phyloP scores from a whole-genome alignment of 23 red algal species.

The Chondrus crispus region DNA sequence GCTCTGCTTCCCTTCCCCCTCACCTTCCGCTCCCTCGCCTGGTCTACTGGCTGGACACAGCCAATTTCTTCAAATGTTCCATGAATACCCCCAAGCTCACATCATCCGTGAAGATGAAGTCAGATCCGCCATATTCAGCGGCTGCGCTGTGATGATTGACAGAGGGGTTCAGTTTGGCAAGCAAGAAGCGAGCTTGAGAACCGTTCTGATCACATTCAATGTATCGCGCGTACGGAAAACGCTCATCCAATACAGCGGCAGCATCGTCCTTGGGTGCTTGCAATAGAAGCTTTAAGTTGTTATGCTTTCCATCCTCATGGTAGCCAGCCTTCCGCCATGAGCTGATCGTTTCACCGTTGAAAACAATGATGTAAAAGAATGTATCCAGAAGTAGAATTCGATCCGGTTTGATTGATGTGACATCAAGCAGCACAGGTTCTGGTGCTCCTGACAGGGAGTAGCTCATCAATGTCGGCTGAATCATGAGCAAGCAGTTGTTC shows the following conservation, averaged over 20 bases:
- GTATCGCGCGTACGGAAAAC: slow-evolving; percentile 95
- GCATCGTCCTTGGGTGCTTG: slow-evolving; percentile 91
- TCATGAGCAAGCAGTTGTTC: slow-evolving; percentile 92
- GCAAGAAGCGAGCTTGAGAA: slow-evolving; percentile 90
- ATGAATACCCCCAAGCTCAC: slow-evolving; percentile 90
- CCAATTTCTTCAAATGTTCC: slow-evolving; percentile 84
- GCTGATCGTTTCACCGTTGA: slow-evolving; percentile 77
- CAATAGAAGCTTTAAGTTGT: slow-evolving; percentile 79
- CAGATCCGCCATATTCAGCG: slow-evolving; percentile 52
- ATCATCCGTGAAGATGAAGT: slow-evolving; percentile 96
- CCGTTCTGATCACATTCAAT: slow-evolving; percentile 95
- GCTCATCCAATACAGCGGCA: slow-evolving; percentile 72
- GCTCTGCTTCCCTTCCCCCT: too few relatives aligned
- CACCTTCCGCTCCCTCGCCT: too few relatives aligned
- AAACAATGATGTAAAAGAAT: slow-evolving; percentile 99
- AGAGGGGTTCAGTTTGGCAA: slow-evolving; percentile 96
- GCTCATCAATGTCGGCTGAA: slow-evolving; percentile 93
- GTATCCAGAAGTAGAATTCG: slow-evolving; percentile 88
- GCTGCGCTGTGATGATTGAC: slow-evolving; percentile 82
- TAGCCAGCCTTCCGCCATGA: slow-evolving; percentile 97
- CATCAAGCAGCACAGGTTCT: slow-evolving; percentile 91
- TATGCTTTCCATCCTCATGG: slow-evolving; percentile 78
- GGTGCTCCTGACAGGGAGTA: slow-evolving; percentile 82
- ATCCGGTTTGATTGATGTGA: slow-evolving; percentile 79
- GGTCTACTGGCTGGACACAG: slow-evolving; percentile 50